These are phyloP conservation scores for Byssoonygena ceratinophila DNA, from an alignment of 2,329 filamentous ascomycete genomes.

Conservation along the genomic window DNA sequence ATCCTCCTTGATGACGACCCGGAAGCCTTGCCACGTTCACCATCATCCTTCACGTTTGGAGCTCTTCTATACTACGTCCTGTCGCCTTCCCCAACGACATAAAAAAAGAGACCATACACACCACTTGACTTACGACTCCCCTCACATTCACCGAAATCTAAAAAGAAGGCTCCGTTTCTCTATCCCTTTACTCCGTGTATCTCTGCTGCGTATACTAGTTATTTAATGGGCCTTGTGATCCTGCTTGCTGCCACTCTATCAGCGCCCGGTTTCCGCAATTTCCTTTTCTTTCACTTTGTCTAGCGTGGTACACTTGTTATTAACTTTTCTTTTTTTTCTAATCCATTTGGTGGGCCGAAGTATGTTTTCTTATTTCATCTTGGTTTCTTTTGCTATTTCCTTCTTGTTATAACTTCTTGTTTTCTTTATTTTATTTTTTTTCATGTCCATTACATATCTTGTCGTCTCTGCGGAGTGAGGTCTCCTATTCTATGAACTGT, in stretches of 20 bases:
- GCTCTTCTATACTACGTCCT: background rate
- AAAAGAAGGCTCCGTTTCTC: conserved; percentile 1
- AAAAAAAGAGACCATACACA: background rate
- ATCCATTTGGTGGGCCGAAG: conserved; percentile 1
- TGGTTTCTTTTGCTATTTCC: background rate
- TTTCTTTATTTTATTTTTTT: background rate
- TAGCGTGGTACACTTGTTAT: background rate
- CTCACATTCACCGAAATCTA: background rate
- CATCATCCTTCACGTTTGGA: background rate
- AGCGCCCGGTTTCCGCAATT: background rate
- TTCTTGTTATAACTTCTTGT: conserved; percentile 1
- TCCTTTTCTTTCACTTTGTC: background rate
- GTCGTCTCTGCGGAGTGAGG: background rate
- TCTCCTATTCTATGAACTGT: conserved; percentile 1
- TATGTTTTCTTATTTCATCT: background rate
- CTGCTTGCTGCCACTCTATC: background rate
- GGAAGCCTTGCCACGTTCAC: background rate
- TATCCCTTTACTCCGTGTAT: background rate
- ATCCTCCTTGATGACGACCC: conserved; percentile 1
- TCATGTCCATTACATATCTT: conserved; percentile 4
- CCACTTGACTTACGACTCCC: background rate
- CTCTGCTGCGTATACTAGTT: conserved; percentile 1
- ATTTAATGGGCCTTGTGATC: conserved; percentile 1
- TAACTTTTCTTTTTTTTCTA: background rate
- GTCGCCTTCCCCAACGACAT: background rate